Evolutionary conservation across 2,329 filamentous ascomycete genomes (phyloP).

Genomic region (Xylogone sp.): DNA sequence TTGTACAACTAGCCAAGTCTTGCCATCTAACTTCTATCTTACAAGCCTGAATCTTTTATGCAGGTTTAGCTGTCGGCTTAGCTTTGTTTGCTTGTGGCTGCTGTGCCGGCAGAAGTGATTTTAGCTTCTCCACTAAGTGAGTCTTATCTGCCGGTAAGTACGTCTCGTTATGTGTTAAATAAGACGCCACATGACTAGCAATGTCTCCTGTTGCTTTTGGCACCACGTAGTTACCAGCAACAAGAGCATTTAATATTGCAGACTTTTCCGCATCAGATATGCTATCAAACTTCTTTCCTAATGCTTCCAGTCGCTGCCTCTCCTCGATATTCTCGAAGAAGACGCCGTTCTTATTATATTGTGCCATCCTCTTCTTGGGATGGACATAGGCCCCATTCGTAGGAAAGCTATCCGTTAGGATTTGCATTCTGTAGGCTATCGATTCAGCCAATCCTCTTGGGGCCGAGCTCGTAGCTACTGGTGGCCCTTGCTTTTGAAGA

Average conservation of each 20-base stretch:
- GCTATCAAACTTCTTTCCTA: constrained; percentile 9
- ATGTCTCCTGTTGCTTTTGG: constrained; percentile 18
- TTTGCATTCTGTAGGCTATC: constrained; percentile 21
- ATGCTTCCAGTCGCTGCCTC: constrained; percentile 11
- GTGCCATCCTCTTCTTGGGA: not conserved
- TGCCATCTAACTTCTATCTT: constrained; percentile 7
- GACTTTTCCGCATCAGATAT: constrained; percentile 4
- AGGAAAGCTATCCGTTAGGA: constrained; percentile 16
- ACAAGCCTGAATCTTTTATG: constrained; percentile 1
- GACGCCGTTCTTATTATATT: not conserved
- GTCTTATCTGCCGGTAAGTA: constrained; percentile 23
- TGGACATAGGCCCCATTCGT: not conserved
- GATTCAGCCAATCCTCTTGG: constrained; percentile 18
- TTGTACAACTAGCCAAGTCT: constrained; percentile 16
- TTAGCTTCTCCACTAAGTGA: constrained; percentile 24
- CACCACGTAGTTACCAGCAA: constrained; percentile 24
- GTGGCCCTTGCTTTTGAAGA: constrained; percentile 16
- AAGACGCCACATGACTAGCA: constrained; percentile 16
- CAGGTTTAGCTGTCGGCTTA: not conserved
- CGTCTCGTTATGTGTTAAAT: constrained; percentile 26
- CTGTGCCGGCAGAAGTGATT: constrained; percentile 17
- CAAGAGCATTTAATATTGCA: constrained; percentile 14
- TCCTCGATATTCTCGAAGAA: constrained; percentile 23
- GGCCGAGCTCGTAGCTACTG: constrained; percentile 16
- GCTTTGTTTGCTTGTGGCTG: not conserved